Base-by-base conservation (phyloP, 805 yeast species). In the Sungouiozyma intestinalis region DNA sequence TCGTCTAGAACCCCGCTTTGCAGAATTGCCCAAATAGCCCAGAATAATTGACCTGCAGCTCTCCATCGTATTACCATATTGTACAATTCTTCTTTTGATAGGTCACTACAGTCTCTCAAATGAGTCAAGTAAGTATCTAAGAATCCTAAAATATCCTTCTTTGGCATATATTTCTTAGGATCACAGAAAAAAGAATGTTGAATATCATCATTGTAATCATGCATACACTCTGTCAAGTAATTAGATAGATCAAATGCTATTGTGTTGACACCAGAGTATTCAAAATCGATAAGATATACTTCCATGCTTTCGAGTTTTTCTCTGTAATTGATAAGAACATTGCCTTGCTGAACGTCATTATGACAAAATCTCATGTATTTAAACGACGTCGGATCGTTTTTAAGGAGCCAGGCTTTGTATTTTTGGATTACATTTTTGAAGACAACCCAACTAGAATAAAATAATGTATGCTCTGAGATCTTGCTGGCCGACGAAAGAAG, bases 221-320 rank as follows among this genome's bases (percentile, higher is more conserved):
- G 73, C 96, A 87, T 88, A 95, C 97, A 88, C 64, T 88, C 97
- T 46, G 82, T 74, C 51, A 90, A 83, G 63, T 87, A 97, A 62
- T 88, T 87, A 13, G 86, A 85, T 42, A 88, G 74, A 58, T 88
- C 97, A 58, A 70, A 84, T 2, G 88, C 92, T 1, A 92, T 82
- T 37, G 77, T 64, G 55, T 87, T 87, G 13, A 90, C 77, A 0
- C 95, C 95, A 1, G 94, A 77, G 61, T 87, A 88, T 64, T 88
- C 97, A 60, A 87, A 88, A 60, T 88, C 97, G 56, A 88, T 90
- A 8, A 90, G 96, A 16, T 82, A 92, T 44, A 88, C 68, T 54
- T 77, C 78, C 3, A 37, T 40, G 13, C 35, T 21, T 17, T 41
- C 74, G 66, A 58, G 78, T 83, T 52, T 71, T 42, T 38, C 51